phyloP scores from a whole-genome alignment of 441 rosid genomes.

The Sinapis alba region DNA sequence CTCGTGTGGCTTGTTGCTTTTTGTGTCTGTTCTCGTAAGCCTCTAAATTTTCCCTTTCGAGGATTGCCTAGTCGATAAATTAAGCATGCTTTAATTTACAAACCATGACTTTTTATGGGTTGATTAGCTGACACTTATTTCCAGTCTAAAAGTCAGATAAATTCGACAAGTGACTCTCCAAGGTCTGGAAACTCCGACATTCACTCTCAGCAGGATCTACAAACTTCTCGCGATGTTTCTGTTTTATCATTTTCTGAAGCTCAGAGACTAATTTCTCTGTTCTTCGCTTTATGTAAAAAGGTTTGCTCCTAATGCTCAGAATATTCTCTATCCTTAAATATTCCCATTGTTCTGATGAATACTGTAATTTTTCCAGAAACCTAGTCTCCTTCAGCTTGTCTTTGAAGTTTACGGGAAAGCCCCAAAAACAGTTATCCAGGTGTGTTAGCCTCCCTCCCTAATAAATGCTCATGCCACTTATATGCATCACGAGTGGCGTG shows the following conservation, averaged over 20 bases:
- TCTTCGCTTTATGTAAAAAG: slow-evolving; percentile 96
- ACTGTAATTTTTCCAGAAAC: slow-evolving; percentile 64
- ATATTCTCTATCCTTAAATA: slow-evolving; percentile 16
- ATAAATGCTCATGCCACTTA: slow-evolving; percentile 1
- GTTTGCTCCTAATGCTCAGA: slow-evolving; percentile 43
- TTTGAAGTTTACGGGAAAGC: slow-evolving; percentile 83
- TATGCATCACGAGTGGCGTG: slow-evolving; percentile 19
- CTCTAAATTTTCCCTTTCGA: slow-evolving; percentile 1
- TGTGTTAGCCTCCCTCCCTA: slow-evolving; percentile 30
- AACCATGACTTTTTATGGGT: slow-evolving; percentile 23
- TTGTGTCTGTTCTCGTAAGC: slow-evolving; percentile 17
- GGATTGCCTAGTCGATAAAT: slow-evolving; percentile 11
- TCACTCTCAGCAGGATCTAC: slow-evolving; percentile 51
- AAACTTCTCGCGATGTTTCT: slow-evolving; percentile 51
- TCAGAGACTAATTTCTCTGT: slow-evolving; percentile 82
- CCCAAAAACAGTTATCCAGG: slow-evolving; percentile 92
- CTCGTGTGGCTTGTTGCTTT: slow-evolving; percentile 20
- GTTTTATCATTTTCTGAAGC: slow-evolving; percentile 74
- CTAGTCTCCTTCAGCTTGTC: slow-evolving; percentile 79
- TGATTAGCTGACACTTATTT: slow-evolving; percentile 37
- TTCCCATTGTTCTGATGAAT: slow-evolving; percentile 31
- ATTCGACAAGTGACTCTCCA: slow-evolving; percentile 60
- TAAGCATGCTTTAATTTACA: slow-evolving; percentile 4
- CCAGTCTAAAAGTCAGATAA: slow-evolving; percentile 64
- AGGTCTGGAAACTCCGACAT: slow-evolving; percentile 58